Evolutionary conservation across 257 asterid species (phyloP).

Genomic region (Nicotiana knightiana): DNA sequence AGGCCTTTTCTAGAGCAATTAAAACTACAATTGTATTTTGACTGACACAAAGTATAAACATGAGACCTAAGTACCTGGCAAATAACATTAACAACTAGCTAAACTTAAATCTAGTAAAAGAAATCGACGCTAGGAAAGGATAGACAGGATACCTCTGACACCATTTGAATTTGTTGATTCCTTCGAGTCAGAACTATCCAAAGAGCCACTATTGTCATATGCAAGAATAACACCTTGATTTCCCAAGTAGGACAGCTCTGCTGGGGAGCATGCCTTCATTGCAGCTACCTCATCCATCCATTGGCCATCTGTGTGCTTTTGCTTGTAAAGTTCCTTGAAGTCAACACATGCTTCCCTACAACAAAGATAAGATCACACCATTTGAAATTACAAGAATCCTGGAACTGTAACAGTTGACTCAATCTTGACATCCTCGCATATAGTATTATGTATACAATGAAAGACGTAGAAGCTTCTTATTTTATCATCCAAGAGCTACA

Average conservation of each 20-base stretch:
- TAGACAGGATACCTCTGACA: slow-evolving; percentile 37
- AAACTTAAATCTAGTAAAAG: background rate
- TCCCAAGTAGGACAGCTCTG: slow-evolving; percentile 46
- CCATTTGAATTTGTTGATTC: slow-evolving; percentile 34
- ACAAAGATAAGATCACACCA: background rate
- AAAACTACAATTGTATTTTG: background rate
- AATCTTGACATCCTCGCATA: background rate
- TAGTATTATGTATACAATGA: background rate
- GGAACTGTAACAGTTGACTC: background rate
- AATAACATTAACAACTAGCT: background rate
- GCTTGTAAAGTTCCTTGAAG: slow-evolving; percentile 73
- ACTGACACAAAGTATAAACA: background rate
- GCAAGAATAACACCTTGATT: slow-evolving; percentile 58
- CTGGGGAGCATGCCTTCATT: slow-evolving; percentile 52
- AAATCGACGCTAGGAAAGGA: background rate
- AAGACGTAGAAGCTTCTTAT: background rate
- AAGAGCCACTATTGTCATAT: slow-evolving; percentile 41
- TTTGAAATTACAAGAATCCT: background rate
- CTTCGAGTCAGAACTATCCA: slow-evolving; percentile 37
- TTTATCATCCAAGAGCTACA: background rate
- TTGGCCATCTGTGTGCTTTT: slow-evolving; percentile 67
- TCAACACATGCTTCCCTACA: slow-evolving; percentile 67
- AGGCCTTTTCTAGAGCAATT: background rate
- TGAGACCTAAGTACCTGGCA: background rate
- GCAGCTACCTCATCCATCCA: slow-evolving; percentile 92